These are phyloP conservation scores for Vitis riparia DNA, from an alignment of 164 flowering plant genomes.

Conservation along the genomic window DNA sequence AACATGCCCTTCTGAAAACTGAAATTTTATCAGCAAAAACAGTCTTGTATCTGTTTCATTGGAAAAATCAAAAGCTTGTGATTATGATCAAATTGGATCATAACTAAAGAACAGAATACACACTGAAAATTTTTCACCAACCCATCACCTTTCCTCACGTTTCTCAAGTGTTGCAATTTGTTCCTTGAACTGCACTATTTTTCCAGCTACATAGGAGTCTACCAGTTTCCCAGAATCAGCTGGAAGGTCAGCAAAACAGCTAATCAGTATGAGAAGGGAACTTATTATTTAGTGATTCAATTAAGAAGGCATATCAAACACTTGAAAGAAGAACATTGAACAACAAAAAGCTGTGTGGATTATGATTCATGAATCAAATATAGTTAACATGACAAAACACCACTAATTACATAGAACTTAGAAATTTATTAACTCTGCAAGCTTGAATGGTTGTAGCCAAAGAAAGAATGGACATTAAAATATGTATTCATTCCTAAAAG, in stretches of 20 bases:
- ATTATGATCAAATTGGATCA: neutral
- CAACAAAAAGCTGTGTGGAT: neutral
- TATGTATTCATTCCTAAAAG: neutral
- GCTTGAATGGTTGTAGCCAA: too few relatives aligned
- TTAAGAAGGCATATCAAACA: slow-evolving; percentile 6
- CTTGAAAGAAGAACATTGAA: neutral
- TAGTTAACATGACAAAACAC: too few relatives aligned
- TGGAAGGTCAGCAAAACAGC: slow-evolving; percentile 8
- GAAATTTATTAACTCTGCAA: too few relatives aligned
- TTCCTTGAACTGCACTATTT: slow-evolving; percentile 75
- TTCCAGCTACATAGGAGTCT: slow-evolving; percentile 80
- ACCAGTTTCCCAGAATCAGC: slow-evolving; percentile 72
- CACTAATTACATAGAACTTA: too few relatives aligned
- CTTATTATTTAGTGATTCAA: neutral
- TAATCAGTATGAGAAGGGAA: slow-evolving; percentile 1
- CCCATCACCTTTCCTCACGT: slow-evolving; percentile 88
- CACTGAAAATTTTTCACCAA: slow-evolving; percentile 5
- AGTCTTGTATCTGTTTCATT: slow-evolving; percentile 79
- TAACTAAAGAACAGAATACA: neutral
- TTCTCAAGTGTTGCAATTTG: slow-evolving; percentile 96
- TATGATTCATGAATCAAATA: neutral
- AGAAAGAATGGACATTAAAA: neutral
- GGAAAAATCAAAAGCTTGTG: slow-evolving; percentile 7
- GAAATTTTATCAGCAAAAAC: slow-evolving; percentile 97
- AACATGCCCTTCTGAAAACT: slow-evolving; percentile 97